Evolutionary conservation across 1,284 basidiomycete genomes (phyloP).

Genomic region (Puccinia coronata): DNA sequence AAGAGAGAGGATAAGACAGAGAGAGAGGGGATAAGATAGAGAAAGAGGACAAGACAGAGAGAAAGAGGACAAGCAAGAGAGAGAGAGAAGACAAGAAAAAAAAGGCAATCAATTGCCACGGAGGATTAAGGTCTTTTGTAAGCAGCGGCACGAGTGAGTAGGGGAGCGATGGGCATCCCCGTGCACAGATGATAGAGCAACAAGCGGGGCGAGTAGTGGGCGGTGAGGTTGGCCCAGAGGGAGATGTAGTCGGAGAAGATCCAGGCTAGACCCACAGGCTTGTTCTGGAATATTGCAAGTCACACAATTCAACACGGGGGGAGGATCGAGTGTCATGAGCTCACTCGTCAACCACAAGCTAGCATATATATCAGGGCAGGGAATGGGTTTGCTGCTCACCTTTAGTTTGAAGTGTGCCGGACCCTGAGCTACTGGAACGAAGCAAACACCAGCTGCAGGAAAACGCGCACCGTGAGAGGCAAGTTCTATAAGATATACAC

Average conservation of each 20-base stretch:
- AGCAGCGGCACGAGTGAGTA: conserved; percentile 24
- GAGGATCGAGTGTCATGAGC: too few species aligned
- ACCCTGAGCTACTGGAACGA: conserved; percentile 11
- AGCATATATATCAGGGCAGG: too few species aligned
- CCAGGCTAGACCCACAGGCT: conserved; percentile 44
- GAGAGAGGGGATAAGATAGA: too few species aligned
- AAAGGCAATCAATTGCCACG: too few species aligned
- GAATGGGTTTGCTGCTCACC: conserved; percentile 1
- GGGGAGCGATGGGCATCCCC: conserved; percentile 44
- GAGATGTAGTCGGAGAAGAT: conserved; percentile 49
- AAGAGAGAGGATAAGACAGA: too few species aligned
- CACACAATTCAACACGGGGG: background rate
- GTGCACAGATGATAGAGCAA: conserved; percentile 35
- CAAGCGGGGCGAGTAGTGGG: conserved; percentile 43
- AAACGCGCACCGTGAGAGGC: background rate
- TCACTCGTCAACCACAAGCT: background rate
- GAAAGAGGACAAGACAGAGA: too few species aligned
- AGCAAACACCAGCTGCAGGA: conserved; percentile 45
- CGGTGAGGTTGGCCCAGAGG: conserved; percentile 42
- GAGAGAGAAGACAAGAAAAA: too few species aligned
- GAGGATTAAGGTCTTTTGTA: conserved; percentile 21
- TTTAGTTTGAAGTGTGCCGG: conserved; percentile 20
- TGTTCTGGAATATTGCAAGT: conserved; percentile 32
- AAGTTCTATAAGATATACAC: background rate
- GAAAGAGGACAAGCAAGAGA: too few species aligned